Percentiles rank a stretch among this genome's conserved stretches.
These are phyloP conservation scores for Rusavskia elegans DNA, from an alignment of 495 filamentous ascomycete genomes.

Conservation along the genomic window DNA sequence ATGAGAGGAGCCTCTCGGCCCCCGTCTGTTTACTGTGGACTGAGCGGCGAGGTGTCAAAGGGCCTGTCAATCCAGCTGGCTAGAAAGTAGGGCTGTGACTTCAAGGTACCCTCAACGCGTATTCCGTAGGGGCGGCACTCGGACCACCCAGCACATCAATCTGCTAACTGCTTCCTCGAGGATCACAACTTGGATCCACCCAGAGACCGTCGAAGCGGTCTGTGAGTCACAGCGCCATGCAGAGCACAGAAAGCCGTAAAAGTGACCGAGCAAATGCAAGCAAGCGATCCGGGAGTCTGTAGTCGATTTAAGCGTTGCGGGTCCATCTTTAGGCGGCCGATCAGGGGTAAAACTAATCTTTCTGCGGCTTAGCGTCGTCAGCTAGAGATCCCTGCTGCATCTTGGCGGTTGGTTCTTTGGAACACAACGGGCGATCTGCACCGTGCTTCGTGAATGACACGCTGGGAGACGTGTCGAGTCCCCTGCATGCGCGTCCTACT, in stretches of 20 bases:
- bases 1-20: no score
- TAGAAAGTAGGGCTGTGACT: neutral
- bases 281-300: neutral
- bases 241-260: neutral
- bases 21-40: neutral
- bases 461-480: no score
- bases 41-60: neutral
- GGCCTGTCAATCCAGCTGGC: neutral
- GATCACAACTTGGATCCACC: no score
- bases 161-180: neutral
- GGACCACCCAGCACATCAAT: neutral
- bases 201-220: no score
- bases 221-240: neutral
- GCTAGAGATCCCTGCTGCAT: no score
- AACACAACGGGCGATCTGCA: neutral
- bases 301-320: neutral
- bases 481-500: no score
- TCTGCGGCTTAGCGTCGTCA: neutral
- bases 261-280: neutral
- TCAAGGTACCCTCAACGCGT: neutral
- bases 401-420: no score
- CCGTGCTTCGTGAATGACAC: neutral
- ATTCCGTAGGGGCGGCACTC: neutral
- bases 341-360: neutral
- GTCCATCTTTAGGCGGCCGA: neutral